Percentiles rank a stretch among this genome's conserved stretches.
phyloP scores from a whole-genome alignment of 805 yeast species.

The Saccharomyces mikatae region DNA sequence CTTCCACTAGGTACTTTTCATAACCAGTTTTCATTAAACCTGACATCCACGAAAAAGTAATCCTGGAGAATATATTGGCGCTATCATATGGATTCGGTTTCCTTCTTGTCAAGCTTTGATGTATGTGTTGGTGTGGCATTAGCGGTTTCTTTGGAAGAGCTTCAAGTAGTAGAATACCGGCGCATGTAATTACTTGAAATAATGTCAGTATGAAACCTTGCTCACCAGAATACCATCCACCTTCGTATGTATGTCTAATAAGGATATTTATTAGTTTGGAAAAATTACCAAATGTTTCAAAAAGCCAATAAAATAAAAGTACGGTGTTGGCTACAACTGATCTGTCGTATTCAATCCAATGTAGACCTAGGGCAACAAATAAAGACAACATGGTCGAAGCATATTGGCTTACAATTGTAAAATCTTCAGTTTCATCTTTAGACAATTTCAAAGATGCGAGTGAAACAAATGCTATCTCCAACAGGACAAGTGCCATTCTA shows the following conservation, averaged over 20 bases:
- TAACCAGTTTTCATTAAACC: constrained; percentile 74
- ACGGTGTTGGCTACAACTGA: constrained; percentile 57
- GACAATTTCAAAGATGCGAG: constrained; percentile 18
- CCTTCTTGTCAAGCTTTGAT: constrained; percentile 22
- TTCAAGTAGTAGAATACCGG: constrained; percentile 30
- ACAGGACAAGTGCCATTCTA: constrained; percentile 28
- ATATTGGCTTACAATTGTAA: constrained; percentile 17
- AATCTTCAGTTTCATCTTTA: constrained; percentile 10
- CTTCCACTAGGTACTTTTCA: constrained; percentile 40
- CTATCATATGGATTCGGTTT: constrained; percentile 33
- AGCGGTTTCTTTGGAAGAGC: constrained; percentile 35
- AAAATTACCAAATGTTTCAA: constrained; percentile 40
- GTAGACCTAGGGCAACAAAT: constrained; percentile 46
- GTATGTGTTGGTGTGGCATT: constrained; percentile 37
- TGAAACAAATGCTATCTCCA: constrained; percentile 28
- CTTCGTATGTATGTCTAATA: constrained; percentile 30
- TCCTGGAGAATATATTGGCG: constrained; percentile 59
- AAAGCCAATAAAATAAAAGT: constrained; percentile 69
- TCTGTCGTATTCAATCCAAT: constrained; percentile 66
- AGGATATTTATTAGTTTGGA: constrained; percentile 37
- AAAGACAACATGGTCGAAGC: constrained; percentile 33
- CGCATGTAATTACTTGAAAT: constrained; percentile 28
- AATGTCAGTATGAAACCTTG: constrained; percentile 25
- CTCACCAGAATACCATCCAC: constrained; percentile 22
- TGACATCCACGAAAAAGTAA: constrained; percentile 90